These are phyloP conservation scores for Eustoma russellianum DNA, from an alignment of 257 asterid species.

Conservation along the genomic window DNA sequence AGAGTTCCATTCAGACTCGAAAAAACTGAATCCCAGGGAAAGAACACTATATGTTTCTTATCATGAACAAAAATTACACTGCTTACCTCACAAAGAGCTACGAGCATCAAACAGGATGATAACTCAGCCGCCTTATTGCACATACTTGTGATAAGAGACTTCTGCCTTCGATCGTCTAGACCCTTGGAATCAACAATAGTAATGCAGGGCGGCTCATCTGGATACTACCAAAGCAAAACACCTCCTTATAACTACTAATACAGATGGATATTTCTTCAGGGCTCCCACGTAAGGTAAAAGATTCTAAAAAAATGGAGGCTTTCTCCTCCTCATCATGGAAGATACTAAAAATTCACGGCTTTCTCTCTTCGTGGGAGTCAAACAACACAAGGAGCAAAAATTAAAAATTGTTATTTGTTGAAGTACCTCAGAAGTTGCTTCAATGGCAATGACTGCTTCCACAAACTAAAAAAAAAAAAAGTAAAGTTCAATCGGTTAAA, in stretches of 20 bases:
- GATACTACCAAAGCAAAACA: constrained; percentile 47
- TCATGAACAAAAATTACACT: constrained; percentile 7
- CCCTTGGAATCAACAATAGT: constrained; percentile 74
- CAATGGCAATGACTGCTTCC: constrained; percentile 70
- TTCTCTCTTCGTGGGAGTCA: too few species aligned
- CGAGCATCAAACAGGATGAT: constrained; percentile 73
- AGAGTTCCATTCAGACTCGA: too few species aligned
- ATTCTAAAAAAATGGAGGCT: too few species aligned
- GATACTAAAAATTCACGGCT: too few species aligned
- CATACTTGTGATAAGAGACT: constrained; percentile 41
- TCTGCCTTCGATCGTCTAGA: constrained; percentile 70
- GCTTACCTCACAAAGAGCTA: constrained; percentile 88
- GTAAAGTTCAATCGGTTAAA: too few species aligned
- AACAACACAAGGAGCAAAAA: too few species aligned
- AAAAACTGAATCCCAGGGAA: too few species aligned
- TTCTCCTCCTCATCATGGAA: too few species aligned
- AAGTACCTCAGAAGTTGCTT: constrained; percentile 58
- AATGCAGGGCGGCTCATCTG: constrained; percentile 68
- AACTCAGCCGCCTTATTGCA: constrained; percentile 52
- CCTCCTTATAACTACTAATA: too few species aligned
- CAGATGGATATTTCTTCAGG: too few species aligned
- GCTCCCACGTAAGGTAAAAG: too few species aligned
- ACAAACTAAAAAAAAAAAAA: constrained; percentile 61
- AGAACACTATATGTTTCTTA: not conserved
- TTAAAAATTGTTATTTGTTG: not conserved